phyloP scores from a whole-genome alignment of 805 yeast genomes.

The Yamadazyma phyllophila region DNA sequence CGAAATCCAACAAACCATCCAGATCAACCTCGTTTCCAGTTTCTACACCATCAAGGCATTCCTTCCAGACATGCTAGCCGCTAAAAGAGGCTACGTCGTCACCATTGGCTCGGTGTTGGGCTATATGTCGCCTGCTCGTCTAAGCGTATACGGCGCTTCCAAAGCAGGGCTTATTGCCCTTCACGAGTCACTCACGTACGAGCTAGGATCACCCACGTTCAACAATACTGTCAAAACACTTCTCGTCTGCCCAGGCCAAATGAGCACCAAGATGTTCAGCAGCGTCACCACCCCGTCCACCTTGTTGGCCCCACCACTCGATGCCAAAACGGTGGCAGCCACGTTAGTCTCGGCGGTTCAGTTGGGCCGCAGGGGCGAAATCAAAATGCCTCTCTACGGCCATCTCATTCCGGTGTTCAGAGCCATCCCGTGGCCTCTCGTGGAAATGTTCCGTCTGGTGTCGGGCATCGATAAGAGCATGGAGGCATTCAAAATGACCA shows the following conservation, averaged over 20 bases:
- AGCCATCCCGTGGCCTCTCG: slow-evolving; percentile 69
- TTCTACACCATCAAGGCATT: slow-evolving; percentile 69
- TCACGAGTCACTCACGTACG: slow-evolving; percentile 78
- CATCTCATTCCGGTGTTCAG: slow-evolving; percentile 69
- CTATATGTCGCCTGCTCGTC: slow-evolving; percentile 75
- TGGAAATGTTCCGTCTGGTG: slow-evolving; percentile 48
- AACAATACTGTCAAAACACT: slow-evolving; percentile 58
- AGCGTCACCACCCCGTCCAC: slow-evolving; percentile 73
- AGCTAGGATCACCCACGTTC: slow-evolving; percentile 53
- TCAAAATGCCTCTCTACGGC: slow-evolving; percentile 75
- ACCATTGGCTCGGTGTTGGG: slow-evolving; percentile 86
- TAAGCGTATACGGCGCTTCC: slow-evolving; percentile 85
- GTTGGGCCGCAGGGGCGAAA: slow-evolving; percentile 63
- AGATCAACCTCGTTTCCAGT: slow-evolving; percentile 68
- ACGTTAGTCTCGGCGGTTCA: slow-evolving; percentile 54
- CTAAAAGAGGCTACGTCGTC: slow-evolving; percentile 69
- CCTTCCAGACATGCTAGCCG: slow-evolving; percentile 66
- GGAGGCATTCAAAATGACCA: slow-evolving; percentile 22
- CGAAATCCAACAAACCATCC: slow-evolving; percentile 61
- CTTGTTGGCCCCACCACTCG: slow-evolving; percentile 78
- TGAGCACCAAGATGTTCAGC: slow-evolving; percentile 70
- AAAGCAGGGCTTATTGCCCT: slow-evolving; percentile 83
- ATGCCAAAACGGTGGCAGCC: slow-evolving; percentile 63
- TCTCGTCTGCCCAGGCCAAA: slow-evolving; percentile 84
- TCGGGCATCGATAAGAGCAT: slow-evolving; percentile 68